A percentile compares a stretch with the other conserved stretches of the same genome.
Conservation (phyloP, 1,284 basidiomycete genomes). For the Inonotus hispidus region DNA sequence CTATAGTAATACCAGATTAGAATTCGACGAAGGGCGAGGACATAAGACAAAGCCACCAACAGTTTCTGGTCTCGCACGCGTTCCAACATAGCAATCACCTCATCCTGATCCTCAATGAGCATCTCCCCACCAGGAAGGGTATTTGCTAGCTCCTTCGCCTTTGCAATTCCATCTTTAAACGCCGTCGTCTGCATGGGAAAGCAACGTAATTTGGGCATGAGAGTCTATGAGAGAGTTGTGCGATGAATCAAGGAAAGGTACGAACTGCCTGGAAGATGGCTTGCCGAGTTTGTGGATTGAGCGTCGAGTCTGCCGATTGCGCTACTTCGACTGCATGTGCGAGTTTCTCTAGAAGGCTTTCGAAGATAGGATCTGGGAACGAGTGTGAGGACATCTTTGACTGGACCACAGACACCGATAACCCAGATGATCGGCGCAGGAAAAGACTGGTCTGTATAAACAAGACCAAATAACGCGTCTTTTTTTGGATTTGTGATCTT, state of each 20-base stretch:
- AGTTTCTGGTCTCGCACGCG: conserved; percentile 51
- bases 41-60: conserved; percentile 30
- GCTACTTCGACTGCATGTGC: conserved; percentile 13
- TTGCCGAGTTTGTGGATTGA: conserved; percentile 14
- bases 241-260: not conserved
- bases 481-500: not conserved
- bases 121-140: conserved; percentile 63
- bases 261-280: conserved; percentile 16
- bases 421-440: not conserved
- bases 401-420: not conserved
- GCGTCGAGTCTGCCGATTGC: conserved; percentile 10
- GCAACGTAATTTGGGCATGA: not conserved
- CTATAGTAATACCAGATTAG: conserved; percentile 24
- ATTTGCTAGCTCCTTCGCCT: conserved; percentile 51
- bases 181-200: conserved; percentile 50
- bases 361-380: conserved; percentile 18
- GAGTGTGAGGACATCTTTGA: conserved; percentile 17
- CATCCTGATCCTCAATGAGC: conserved; percentile 55
- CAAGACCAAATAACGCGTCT: not conserved
- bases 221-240: no score
- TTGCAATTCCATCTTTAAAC: conserved; percentile 48
- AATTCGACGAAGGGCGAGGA: not conserved
- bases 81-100: conserved; percentile 59
- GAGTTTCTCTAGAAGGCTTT: conserved; percentile 16
- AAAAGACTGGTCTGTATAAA: not conserved